phyloP scores from a whole-genome alignment of 2,329 filamentous ascomycete species.

The Zasmidium cellare region DNA sequence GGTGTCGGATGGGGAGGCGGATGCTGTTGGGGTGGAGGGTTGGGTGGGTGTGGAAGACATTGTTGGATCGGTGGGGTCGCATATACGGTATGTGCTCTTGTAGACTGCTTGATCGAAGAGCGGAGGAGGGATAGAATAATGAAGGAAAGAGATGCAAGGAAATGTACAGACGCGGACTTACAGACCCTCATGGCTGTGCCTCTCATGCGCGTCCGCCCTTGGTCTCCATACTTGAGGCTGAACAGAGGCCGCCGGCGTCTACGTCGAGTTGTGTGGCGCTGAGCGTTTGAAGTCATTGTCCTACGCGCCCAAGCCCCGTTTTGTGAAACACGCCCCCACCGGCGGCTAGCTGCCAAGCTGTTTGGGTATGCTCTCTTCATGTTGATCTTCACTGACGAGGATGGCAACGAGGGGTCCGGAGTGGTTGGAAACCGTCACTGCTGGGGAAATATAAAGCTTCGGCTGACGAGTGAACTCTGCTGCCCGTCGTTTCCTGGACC shows the following conservation, averaged over 20 bases:
- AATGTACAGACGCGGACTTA: not conserved
- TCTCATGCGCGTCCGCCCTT: not conserved
- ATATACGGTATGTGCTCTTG: no score
- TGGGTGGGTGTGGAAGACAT: slow-evolving; percentile 4
- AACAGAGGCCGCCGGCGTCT: not conserved
- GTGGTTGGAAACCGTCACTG: no score
- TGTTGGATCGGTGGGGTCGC: not conserved
- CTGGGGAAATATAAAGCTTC: no score
- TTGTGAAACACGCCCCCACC: not conserved
- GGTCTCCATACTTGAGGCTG: not conserved
- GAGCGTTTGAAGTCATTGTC: not conserved
- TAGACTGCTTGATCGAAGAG: no score
- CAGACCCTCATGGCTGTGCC: not conserved
- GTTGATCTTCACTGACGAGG: no score
- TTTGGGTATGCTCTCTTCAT: no score
- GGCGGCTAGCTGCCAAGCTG: not conserved
- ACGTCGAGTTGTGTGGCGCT: not conserved
- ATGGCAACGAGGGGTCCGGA: no score
- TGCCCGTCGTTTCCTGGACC: no score
- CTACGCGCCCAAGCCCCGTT: not conserved
- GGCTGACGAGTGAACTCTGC: no score
- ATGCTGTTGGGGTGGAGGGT: not conserved
- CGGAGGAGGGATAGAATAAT: not conserved
- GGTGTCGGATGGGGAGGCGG: not conserved
- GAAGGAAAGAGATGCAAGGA: not conserved